Conservation (phyloP, 805 yeast genomes). For the Grigorovia yakushimaensis region DNA sequence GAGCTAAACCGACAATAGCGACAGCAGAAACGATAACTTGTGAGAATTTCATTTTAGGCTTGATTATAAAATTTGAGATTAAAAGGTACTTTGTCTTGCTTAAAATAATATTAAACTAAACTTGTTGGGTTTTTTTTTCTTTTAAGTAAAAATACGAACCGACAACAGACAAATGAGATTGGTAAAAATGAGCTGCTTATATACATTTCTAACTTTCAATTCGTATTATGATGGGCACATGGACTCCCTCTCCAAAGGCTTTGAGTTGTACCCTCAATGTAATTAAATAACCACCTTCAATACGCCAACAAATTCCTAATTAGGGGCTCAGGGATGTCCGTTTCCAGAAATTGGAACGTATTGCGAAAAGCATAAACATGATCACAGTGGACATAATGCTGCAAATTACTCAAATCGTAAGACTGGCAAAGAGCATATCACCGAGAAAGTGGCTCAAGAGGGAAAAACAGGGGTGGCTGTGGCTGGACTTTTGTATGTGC, state of each 20-base stretch:
- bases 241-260: no score
- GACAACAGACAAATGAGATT: no score
- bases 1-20: slow-evolving; percentile 6
- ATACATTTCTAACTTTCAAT: no score
- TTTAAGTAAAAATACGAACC: no score
- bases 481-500: background rate
- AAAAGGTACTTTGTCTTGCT: no score
- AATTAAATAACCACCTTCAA: no score
- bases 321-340: background rate
- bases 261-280: no score
- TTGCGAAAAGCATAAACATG: background rate
- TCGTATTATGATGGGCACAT: no score
- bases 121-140: no score
- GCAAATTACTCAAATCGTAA: background rate
- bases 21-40: slow-evolving; percentile 6
- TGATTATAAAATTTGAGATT: background rate
- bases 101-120: no score
- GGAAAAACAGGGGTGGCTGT: background rate
- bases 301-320: background rate
- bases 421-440: background rate
- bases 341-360: background rate
- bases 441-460: background rate
- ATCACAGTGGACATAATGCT: background rate
- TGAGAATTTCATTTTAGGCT: slow-evolving; percentile 7
- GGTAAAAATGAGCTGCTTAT: no score